Evolutionary conservation across 768 basidiomycete species (phyloP).

Genomic region (Mycena albidolilacea): DNA sequence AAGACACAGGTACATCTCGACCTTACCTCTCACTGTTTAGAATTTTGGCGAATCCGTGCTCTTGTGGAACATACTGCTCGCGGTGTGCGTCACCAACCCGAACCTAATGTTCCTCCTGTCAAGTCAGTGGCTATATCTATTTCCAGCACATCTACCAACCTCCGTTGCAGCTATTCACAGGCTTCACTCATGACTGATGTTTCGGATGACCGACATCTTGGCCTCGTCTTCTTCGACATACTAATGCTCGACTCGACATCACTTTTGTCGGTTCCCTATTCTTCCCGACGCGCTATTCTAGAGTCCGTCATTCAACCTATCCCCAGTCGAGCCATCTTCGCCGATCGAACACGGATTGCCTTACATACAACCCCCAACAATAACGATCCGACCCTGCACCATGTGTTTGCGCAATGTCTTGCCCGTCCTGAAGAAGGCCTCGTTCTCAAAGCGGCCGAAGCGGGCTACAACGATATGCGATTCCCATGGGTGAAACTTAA

Average conservation of each 20-base stretch:
- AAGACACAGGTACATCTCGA: constrained; percentile 3
- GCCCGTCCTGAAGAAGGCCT: constrained; percentile 76
- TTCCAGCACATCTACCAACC: constrained; percentile 30
- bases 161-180: constrained; percentile 45
- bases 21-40: constrained; percentile 50
- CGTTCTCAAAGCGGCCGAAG: constrained; percentile 82
- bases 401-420: constrained; percentile 66
- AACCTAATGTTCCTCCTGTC: constrained; percentile 14
- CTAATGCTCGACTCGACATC: constrained; percentile 76
- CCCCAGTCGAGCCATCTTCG: constrained; percentile 76
- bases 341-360: constrained; percentile 67
- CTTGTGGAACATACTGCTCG: constrained; percentile 74
- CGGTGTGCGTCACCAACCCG: constrained; percentile 51
- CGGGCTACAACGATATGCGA: constrained; percentile 73
- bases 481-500: constrained; percentile 91
- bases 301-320: constrained; percentile 67
- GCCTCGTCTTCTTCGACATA: constrained; percentile 91
- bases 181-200: constrained; percentile 51
- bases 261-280: constrained; percentile 71
- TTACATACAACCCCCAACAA: constrained; percentile 44
- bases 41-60: constrained; percentile 82
- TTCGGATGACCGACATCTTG: constrained; percentile 69
- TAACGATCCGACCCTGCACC: constrained; percentile 48
- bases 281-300: constrained; percentile 70
- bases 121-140: constrained; percentile 4